A percentile compares a stretch with the other conserved stretches of the same genome.
These are phyloP conservation scores for Russula dissimulans DNA, from an alignment of 768 basidiomycete genomes.

Conservation along the genomic window DNA sequence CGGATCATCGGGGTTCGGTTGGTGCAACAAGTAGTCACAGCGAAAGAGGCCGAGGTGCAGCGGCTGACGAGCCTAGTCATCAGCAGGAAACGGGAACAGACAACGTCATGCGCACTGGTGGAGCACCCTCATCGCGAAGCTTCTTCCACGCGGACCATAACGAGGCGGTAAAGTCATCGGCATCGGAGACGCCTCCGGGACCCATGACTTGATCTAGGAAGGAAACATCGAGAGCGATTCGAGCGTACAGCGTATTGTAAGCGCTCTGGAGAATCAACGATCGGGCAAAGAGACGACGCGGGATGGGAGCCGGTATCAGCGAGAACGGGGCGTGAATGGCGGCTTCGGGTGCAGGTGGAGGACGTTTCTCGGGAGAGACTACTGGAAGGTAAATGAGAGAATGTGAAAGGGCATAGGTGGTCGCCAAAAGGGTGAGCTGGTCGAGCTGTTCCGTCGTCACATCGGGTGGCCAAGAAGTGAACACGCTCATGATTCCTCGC, in stretches of 20 bases:
- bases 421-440: slow-evolving; percentile 53
- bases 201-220: slow-evolving; percentile 87
- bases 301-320: slow-evolving; percentile 81
- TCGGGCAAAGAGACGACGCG: slow-evolving; percentile 55
- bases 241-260: slow-evolving; percentile 82
- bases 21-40: slow-evolving; percentile 88
- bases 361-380: slow-evolving; percentile 23
- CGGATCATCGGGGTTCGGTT: slow-evolving; percentile 28
- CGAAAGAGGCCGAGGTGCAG: slow-evolving; percentile 86
- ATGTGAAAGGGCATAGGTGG: slow-evolving; percentile 77
- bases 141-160: slow-evolving; percentile 83
- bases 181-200: slow-evolving; percentile 63
- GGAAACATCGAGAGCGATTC: slow-evolving; percentile 64
- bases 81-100: slow-evolving; percentile 13
- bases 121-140: slow-evolving; percentile 53
- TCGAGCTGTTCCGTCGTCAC: slow-evolving; percentile 50
- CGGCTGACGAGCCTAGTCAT: slow-evolving; percentile 37
- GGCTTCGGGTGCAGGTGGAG: slow-evolving; percentile 49
- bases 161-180: slow-evolving; percentile 78
- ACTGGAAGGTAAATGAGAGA: slow-evolving; percentile 75
- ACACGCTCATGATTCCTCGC: neutral
- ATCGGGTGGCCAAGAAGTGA: slow-evolving; percentile 59
- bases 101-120: slow-evolving; percentile 36
- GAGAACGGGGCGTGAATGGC: slow-evolving; percentile 87
- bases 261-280: slow-evolving; percentile 59